Conservation (phyloP, 139 green algal genomes). For the Mesotaenium endlicherianum region DNA sequence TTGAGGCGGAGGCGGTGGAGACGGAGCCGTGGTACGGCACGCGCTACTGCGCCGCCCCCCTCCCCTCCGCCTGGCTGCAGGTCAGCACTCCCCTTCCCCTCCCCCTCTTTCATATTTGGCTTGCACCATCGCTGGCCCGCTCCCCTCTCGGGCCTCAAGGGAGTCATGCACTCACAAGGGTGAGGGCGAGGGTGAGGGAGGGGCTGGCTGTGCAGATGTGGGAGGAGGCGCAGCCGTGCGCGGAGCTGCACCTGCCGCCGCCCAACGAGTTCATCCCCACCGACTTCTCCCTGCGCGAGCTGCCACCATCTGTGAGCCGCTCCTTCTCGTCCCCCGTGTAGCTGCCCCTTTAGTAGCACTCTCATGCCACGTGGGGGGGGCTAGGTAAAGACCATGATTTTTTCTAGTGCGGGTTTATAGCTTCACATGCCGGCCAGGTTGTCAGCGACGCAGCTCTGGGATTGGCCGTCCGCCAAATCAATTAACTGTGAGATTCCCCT, state of each 20-base stretch:
- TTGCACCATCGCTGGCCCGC: too few species aligned
- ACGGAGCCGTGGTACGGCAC: constrained; percentile 69
- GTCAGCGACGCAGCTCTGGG: too few species aligned
- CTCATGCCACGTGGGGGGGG: too few species aligned
- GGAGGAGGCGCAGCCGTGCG: too few species aligned
- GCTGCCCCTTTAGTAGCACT: too few species aligned
- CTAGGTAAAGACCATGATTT: too few species aligned
- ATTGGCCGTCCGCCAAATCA: too few species aligned
- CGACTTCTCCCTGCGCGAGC: constrained; percentile 70
- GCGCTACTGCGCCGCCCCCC: constrained; percentile 53
- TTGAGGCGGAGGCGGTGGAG: constrained; percentile 47
- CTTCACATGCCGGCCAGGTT: too few species aligned
- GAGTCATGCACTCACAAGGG: background rate
- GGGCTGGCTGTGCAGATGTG: background rate
- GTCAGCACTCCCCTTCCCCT: background rate
- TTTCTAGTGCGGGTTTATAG: too few species aligned
- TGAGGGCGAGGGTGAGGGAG: background rate
- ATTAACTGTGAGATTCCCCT: too few species aligned
- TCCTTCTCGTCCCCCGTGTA: too few species aligned
- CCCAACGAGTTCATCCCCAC: constrained; percentile 82
- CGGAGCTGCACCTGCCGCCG: constrained; percentile 69
- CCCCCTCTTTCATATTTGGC: background rate
- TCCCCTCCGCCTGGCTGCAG: constrained; percentile 54
- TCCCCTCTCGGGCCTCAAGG: background rate
- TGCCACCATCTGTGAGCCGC: too few species aligned